Evolutionary conservation across 1,284 basidiomycete species (phyloP), one percentile per base, ranked within the genome.

Genomic region (Tilletia indica): DNA sequence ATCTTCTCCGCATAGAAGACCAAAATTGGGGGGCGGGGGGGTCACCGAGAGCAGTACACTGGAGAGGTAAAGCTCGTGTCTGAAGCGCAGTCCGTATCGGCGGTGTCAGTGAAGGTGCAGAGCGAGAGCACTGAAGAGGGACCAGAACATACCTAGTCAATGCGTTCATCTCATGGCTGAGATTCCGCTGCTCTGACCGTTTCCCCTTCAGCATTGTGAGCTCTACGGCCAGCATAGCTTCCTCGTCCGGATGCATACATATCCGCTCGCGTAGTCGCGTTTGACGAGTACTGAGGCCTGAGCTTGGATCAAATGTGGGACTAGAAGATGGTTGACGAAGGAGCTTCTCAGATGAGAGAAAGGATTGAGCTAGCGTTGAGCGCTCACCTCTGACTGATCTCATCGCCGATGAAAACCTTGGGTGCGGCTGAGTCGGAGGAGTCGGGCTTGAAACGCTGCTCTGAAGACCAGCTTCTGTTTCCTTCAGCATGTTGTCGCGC

Each of bases 1-100:
- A 97, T 92, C 93, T 88, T 91, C 83, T 99, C 96, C 0, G 94
- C 94, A 78, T 97, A 94, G 51, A 98, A 83, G n/a, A 99, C 89
- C 2, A 98, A 87, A 19, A 99, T 88, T 92, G 36, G 98, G 87
- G 76, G 99, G 98, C 34, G 93, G 90, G 42, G 93, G 94, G 0
- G 96, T 99, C 49, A 98, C 91, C 11, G 93, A 94, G 68, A 98
- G 88, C 4, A 99, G 87, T 1, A 97, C 82, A 12, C 82, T 80
- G 11, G 73, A 73, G 4, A 79, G 72, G 31, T 84, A 84, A 49
- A 82, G 73, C 63, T 82, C 78, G 9, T 71, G 69, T 38, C 75
- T 71, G 42, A 19, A 16, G 31, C 14, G 31, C 25, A 38, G 4
- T 3, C 8, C n/a, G 21, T 14, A 61, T 34, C 25, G 5, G 39